Conservation (phyloP, 768 basidiomycete species). For the Peribolospora kevripleyi region DNA sequence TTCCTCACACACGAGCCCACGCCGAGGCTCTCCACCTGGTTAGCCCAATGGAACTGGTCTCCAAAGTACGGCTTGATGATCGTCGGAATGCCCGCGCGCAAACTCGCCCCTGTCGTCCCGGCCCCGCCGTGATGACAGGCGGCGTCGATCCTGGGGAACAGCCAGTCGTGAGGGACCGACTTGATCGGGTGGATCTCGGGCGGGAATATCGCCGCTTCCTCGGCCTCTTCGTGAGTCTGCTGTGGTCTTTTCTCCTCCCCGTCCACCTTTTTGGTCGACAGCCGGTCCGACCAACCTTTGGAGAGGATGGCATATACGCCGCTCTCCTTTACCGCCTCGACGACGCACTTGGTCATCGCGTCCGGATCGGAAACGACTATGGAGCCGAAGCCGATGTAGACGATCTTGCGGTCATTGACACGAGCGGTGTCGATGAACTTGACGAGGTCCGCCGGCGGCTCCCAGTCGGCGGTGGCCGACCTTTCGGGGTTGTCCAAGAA, state of each 20-base stretch:
- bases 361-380: conserved; percentile 90
- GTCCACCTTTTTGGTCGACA: conserved; percentile 23
- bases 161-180: conserved; percentile 51
- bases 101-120: conserved; percentile 81
- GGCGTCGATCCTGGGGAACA: conserved; percentile 82
- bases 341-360: conserved; percentile 69
- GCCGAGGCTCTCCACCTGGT: conserved; percentile 88
- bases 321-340: conserved; percentile 64
- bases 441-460: conserved; percentile 52
- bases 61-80: conserved; percentile 96
- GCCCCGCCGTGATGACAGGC: conserved; percentile 96
- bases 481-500: conserved; percentile 84
- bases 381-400: conserved; percentile 93
- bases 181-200: conserved; percentile 58
- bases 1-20: conserved; percentile 72
- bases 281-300: conserved; percentile 91
- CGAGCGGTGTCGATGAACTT: conserved; percentile 63
- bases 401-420: conserved; percentile 54
- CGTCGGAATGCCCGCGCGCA: conserved; percentile 74
- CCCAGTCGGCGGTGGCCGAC: conserved; percentile 57
- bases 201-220: conserved; percentile 38
- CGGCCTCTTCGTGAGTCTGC: conserved; percentile 27
- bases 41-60: conserved; percentile 93
- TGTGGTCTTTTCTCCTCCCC: conserved; percentile 28
- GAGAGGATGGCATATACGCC: conserved; percentile 82